These are phyloP conservation scores for Fusarium tuaranense DNA, from an alignment of 2,329 filamentous ascomycete genomes.

Conservation along the genomic window DNA sequence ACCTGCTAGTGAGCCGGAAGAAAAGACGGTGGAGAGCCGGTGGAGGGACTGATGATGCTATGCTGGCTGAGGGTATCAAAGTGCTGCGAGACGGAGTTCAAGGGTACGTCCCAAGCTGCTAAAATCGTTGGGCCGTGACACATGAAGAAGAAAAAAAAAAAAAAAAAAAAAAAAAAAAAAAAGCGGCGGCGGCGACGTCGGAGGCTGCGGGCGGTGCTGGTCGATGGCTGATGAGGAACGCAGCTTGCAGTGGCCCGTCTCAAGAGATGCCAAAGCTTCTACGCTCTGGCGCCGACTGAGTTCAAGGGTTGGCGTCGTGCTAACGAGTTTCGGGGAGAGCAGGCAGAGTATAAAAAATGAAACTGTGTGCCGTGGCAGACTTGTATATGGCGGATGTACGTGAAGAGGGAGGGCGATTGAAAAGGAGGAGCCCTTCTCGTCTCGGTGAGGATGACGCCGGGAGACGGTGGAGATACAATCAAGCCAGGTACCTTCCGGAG, in stretches of 20 bases:
- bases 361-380: slow-evolving; percentile 10
- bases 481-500: slow-evolving; percentile 33
- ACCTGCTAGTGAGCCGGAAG: slow-evolving; percentile 38
- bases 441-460: slow-evolving; percentile 32
- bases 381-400: slow-evolving; percentile 11
- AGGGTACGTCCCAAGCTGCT: slow-evolving; percentile 24
- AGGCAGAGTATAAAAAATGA: slow-evolving; percentile 7
- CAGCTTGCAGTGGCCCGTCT: slow-evolving; percentile 12
- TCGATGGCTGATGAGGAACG: slow-evolving; percentile 19
- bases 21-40: slow-evolving; percentile 44
- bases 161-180: slow-evolving; percentile 9
- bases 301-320: slow-evolving; percentile 16
- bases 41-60: slow-evolving; percentile 37
- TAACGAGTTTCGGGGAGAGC: slow-evolving; percentile 9
- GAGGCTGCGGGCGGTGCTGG: slow-evolving; percentile 21
- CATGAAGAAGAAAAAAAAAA: slow-evolving; percentile 31
- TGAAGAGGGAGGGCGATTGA: slow-evolving; percentile 24
- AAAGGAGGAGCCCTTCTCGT: slow-evolving; percentile 29
- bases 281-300: slow-evolving; percentile 22
- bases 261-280: slow-evolving; percentile 14
- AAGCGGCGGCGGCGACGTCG: slow-evolving; percentile 26
- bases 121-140: slow-evolving; percentile 32
- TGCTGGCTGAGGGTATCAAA: slow-evolving; percentile 38
- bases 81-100: slow-evolving; percentile 23
- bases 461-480: slow-evolving; percentile 31